Percentiles rank a stretch among this genome's conserved stretches.
phyloP scores from a whole-genome alignment of 805 yeast species.

The Metahyphopichia silvanorum region DNA sequence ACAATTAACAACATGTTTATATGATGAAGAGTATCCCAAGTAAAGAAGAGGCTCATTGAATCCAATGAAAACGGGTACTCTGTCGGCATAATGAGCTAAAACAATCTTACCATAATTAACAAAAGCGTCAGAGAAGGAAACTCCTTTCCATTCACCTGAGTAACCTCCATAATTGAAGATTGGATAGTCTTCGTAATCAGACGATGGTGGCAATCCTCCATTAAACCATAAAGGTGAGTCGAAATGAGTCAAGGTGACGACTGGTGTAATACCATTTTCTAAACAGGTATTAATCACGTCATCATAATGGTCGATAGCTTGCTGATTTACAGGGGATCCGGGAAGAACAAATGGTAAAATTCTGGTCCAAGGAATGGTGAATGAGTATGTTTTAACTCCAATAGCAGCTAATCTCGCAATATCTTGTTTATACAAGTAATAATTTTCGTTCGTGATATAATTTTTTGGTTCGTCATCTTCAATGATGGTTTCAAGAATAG shows the following conservation, averaged over 20 bases:
- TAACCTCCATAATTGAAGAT: constrained; percentile 21
- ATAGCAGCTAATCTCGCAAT: constrained; percentile 25
- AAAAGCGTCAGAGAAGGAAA: constrained; percentile 24
- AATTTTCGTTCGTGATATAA: constrained; percentile 25
- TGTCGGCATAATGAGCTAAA: constrained; percentile 24
- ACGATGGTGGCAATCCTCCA: neutral
- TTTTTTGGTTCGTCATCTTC: constrained; percentile 12
- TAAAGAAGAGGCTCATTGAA: constrained; percentile 27
- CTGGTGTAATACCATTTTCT: constrained; percentile 19
- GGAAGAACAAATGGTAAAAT: constrained; percentile 26
- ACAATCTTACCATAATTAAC: constrained; percentile 27
- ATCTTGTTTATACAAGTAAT: constrained; percentile 30
- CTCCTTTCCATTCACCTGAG: constrained; percentile 9
- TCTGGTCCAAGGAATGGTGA: constrained; percentile 33
- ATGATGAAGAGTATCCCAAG: constrained; percentile 14
- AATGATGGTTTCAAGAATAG: constrained; percentile 21
- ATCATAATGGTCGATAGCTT: constrained; percentile 22
- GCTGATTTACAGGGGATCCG: constrained; percentile 26
- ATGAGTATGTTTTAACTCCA: constrained; percentile 28
- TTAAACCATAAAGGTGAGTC: constrained; percentile 21
- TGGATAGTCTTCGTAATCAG: constrained; percentile 4
- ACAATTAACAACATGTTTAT: constrained; percentile 23
- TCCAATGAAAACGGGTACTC: constrained; percentile 28
- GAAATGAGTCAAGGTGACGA: constrained; percentile 31
- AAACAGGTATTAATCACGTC: constrained; percentile 17